These are phyloP conservation scores for Dispira simplex DNA, from an alignment of 192 early-diverging fungal species.

Conservation along the genomic window DNA sequence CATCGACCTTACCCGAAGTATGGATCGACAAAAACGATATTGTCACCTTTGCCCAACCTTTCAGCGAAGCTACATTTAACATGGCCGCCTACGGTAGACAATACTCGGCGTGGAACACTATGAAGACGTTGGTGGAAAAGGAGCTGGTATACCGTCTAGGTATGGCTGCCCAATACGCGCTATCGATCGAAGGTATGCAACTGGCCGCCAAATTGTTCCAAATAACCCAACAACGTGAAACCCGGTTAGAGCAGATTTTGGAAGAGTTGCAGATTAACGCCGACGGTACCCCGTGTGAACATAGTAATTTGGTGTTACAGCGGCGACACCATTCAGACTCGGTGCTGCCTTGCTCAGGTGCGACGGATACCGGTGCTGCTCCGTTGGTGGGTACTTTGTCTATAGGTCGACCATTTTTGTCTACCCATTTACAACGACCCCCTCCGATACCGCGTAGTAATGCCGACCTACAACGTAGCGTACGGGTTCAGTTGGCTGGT, in stretches of 20 bases:
- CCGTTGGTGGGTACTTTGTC: too few species aligned
- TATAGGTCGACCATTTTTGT: too few species aligned
- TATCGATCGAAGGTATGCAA: constrained; percentile 54
- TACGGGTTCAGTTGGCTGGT: too few species aligned
- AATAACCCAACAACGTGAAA: constrained; percentile 18
- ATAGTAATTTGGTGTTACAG: too few species aligned
- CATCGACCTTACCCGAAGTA: constrained; percentile 11
- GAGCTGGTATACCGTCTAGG: constrained; percentile 46
- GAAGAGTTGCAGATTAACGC: constrained; percentile 9
- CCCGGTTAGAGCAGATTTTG: constrained; percentile 15
- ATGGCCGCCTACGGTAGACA: constrained; percentile 24
- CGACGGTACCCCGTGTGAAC: too few species aligned
- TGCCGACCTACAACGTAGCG: too few species aligned
- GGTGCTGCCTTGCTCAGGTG: too few species aligned
- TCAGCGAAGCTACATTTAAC: constrained; percentile 51
- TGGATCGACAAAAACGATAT: constrained; percentile 57
- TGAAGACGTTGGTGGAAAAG: constrained; percentile 56
- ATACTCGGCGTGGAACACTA: constrained; percentile 66
- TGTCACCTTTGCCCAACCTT: constrained; percentile 39
- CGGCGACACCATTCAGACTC: too few species aligned
- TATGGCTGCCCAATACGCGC: constrained; percentile 37
- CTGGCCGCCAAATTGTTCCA: constrained; percentile 36
- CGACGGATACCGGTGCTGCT: too few species aligned
- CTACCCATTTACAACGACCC: too few species aligned
- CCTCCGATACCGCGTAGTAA: too few species aligned